Evolutionary conservation across 2,329 filamentous ascomycete genomes (phyloP), one percentile per base, ranked within the genome.

Genomic region (Fusarium sp.): DNA sequence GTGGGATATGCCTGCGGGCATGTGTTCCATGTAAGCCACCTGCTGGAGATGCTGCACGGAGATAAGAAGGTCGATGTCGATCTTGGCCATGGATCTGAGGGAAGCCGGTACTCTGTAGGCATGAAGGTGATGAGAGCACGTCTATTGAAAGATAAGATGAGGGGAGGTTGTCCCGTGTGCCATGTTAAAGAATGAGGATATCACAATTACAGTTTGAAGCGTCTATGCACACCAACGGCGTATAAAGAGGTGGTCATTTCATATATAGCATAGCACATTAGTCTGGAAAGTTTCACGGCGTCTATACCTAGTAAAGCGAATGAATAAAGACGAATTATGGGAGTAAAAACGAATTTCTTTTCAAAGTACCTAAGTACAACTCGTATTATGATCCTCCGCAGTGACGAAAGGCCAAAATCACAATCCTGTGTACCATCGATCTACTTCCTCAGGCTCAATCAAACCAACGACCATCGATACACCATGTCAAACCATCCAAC

Each of bases 81-180:
- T 5, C 81, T 87, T 29, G 82, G 81, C 3, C 82, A 79, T 18
- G 79, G 80, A 5, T 79, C 81, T 43, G 81, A 82, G 18, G 80
- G 79, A 59, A 79, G 80, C 27, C 86, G 87, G 10, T 85, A 91
- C 60, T 93, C 91, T 56, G 90, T 98, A 9, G 92, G 93, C 0
- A 89, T 91, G 30, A 98, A 98, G 81, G 94, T 97, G 29, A 96
- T 92, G 70, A 93, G 94, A 77, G 94, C 95, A 42, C 88, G 94
- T 69, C 79, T 97, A 58, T 81, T 97, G 64, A 87, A 90, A 72
- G 92, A 95, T 74, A 89, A 89, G 66, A 85, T 95, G 38, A 82
- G 85, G 47, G 86, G 85, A 11, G 91, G 90, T 0, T 93, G 91
- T 80, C 88, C 89, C 0, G 82, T 90, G 20, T 91, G 89, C 74